Evolutionary conservation across 129 eudicot species (phyloP).

Genomic region (Gnaphalium uliginosum): DNA sequence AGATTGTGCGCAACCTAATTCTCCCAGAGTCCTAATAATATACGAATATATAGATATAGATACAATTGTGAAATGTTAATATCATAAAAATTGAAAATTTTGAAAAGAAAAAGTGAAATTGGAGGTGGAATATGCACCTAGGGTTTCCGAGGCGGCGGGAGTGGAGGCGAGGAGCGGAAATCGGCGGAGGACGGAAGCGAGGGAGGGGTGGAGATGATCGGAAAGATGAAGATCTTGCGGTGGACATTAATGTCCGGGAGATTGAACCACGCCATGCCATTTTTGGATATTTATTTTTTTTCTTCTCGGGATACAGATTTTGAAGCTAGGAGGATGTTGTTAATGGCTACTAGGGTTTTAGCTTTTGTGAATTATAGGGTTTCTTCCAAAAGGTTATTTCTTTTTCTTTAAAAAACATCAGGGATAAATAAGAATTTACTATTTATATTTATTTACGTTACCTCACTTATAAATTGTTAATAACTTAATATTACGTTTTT

Average conservation of each 20-base stretch:
- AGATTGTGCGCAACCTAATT: slow-evolving; percentile 69
- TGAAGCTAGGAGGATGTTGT: no score
- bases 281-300: not conserved
- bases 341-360: slow-evolving; percentile 22
- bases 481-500: no score
- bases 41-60: not conserved
- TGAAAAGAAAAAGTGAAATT: not conserved
- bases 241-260: slow-evolving; percentile 68
- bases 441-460: no score
- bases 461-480: no score
- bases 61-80: not conserved
- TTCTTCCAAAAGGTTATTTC: slow-evolving; percentile 10
- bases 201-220: slow-evolving; percentile 62
- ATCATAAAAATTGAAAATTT: no score
- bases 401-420: not conserved
- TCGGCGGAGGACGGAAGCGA: slow-evolving; percentile 58
- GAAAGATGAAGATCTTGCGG: slow-evolving; percentile 61
- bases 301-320: not conserved
- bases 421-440: no score
- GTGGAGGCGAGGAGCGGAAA: slow-evolving; percentile 50
- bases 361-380: slow-evolving; percentile 19
- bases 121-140: slow-evolving; percentile 42
- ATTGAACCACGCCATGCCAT: slow-evolving; percentile 94
- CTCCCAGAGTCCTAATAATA: slow-evolving; percentile 64
- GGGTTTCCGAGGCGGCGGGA: slow-evolving; percentile 67